Conservation (phyloP, 2,329 filamentous ascomycete genomes). For the Thielaviopsis punctulata region DNA sequence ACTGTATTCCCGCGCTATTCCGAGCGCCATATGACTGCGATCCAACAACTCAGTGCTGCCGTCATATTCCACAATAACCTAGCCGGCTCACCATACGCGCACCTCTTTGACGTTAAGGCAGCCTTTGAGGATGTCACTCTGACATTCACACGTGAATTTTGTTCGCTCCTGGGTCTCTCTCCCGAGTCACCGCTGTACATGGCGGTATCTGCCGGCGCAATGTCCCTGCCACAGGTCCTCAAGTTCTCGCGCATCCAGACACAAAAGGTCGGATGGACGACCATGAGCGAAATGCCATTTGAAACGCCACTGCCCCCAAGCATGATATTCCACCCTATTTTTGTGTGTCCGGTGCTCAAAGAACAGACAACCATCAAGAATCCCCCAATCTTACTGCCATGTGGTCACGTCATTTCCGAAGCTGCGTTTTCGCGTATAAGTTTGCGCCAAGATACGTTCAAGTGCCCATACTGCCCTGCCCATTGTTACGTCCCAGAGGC, state of each 20-base stretch:
- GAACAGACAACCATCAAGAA: constrained; percentile 88
- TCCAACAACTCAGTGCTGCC: constrained; percentile 64
- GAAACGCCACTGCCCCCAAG: constrained; percentile 42
- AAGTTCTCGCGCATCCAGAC: constrained; percentile 81
- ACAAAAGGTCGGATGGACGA: constrained; percentile 89
- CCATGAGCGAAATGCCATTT: constrained; percentile 74
- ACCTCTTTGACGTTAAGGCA: constrained; percentile 55
- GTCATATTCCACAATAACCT: constrained; percentile 68
- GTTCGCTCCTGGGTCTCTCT: constrained; percentile 72
- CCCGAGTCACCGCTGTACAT: constrained; percentile 88
- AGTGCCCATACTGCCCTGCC: constrained; percentile 87
- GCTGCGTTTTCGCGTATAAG: constrained; percentile 67
- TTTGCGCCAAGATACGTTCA: constrained; percentile 59
- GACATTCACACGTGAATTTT: constrained; percentile 91
- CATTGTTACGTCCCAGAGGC: constrained; percentile 69
- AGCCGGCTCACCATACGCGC: constrained; percentile 56
- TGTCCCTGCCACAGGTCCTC: constrained; percentile 73
- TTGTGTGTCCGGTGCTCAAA: constrained; percentile 93
- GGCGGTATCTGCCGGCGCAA: constrained; percentile 78
- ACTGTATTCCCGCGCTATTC: constrained; percentile 60
- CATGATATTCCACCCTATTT: constrained; percentile 81
- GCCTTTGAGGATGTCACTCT: constrained; percentile 69
- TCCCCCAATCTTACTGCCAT: constrained; percentile 91
- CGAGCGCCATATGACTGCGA: constrained; percentile 56
- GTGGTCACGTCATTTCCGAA: constrained; percentile 80